A percentile compares a stretch with the other conserved stretches of the same genome.
Conservation (phyloP, 169 alveolate genomes). For the Plasmodium berghei region DNA sequence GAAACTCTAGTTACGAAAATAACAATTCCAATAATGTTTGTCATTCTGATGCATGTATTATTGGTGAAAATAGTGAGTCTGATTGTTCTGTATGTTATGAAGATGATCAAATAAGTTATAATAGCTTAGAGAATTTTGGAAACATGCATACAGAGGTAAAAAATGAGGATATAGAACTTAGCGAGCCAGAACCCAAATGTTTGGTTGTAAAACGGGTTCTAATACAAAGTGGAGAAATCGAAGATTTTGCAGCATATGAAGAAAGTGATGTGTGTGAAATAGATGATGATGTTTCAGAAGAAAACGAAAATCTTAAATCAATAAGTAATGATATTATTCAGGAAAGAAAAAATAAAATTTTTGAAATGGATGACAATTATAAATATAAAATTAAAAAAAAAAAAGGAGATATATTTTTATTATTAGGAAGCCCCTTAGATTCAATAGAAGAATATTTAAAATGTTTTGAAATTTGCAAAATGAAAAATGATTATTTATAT, state of each 20-base stretch:
- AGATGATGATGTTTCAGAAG: background rate
- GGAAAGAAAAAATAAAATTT: background rate
- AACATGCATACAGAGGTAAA: no score
- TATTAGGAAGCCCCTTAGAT: slow-evolving; percentile 67
- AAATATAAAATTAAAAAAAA: slow-evolving; percentile 24
- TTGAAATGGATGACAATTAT: background rate
- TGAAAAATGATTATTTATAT: slow-evolving; percentile 4
- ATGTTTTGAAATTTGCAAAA: slow-evolving; percentile 41
- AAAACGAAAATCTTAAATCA: background rate
- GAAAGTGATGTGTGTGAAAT: background rate
- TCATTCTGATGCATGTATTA: no score
- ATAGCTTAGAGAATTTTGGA: no score
- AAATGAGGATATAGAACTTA: no score
- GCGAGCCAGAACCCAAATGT: no score
- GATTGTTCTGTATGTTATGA: no score
- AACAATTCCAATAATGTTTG: no score
- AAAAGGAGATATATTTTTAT: slow-evolving; percentile 66
- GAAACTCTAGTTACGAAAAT: no score
- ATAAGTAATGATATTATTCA: background rate
- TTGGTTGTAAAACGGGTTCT: no score
- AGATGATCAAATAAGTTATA: no score
- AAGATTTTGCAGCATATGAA: background rate
- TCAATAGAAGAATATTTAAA: slow-evolving; percentile 32
- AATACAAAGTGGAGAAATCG: background rate
- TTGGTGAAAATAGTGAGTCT: no score